phyloP scores from a whole-genome alignment of 169 alveolate species.

The Eimeria falciformis region DNA sequence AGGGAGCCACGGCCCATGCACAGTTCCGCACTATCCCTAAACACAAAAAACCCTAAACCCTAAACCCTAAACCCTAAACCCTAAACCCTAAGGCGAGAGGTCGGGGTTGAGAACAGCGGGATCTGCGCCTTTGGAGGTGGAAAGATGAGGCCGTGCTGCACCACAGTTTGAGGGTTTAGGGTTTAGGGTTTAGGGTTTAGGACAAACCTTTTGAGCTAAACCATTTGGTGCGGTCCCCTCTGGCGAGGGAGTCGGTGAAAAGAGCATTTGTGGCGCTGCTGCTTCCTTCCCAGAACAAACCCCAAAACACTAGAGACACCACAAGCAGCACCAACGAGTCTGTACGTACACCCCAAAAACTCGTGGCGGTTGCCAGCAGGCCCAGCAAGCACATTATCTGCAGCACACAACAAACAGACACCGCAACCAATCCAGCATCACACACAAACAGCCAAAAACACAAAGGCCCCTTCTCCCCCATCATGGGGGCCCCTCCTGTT shows the following conservation, averaged over 20 bases:
- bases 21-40: conserved; percentile 23
- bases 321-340: not conserved
- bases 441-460: not conserved
- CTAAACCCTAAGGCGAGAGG: no score
- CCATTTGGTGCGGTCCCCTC: conserved; percentile 49
- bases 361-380: conserved; percentile 12
- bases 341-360: conserved; percentile 12
- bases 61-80: no score
- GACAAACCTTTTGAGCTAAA: conserved; percentile 27
- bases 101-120: no score
- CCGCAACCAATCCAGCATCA: not conserved
- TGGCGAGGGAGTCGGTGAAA: conserved; percentile 71
- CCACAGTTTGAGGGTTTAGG: no score
- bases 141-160: no score
- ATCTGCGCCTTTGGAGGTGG: no score
- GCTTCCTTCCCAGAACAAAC: conserved; percentile 23
- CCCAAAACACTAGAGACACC: conserved; percentile 54
- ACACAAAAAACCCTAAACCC: not conserved
- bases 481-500: not conserved
- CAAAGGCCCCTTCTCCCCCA: not conserved
- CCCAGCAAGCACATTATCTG: not conserved
- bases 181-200: no score
- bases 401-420: no score
- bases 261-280: conserved; percentile 57
- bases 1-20: conserved; percentile 45